These are phyloP conservation scores for Podila epicladia DNA, from an alignment of 192 early-diverging fungal species.

Conservation along the genomic window DNA sequence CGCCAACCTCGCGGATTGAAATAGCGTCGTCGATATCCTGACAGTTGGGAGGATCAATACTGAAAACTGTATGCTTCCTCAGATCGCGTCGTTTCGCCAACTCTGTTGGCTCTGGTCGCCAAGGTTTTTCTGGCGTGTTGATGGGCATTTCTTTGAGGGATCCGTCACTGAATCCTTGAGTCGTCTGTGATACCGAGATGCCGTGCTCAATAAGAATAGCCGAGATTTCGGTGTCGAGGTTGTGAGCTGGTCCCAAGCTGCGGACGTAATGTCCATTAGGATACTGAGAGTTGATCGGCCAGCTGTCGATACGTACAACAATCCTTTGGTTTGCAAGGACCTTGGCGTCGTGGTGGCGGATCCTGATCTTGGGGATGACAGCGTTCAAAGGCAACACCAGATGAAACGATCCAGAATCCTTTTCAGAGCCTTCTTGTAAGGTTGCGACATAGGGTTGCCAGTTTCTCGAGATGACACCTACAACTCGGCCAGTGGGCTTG, in stretches of 20 bases:
- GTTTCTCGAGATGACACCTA: constrained; percentile 70
- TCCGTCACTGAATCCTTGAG: constrained; percentile 72
- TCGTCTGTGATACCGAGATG: constrained; percentile 78
- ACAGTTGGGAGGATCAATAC: constrained; percentile 82
- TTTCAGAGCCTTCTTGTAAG: constrained; percentile 67
- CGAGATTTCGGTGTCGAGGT: constrained; percentile 78
- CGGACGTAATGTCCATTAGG: constrained; percentile 83
- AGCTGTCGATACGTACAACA: constrained; percentile 78
- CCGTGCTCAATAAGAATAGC: constrained; percentile 81
- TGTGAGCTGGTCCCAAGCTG: constrained; percentile 69
- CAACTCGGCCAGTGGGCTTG: constrained; percentile 63
- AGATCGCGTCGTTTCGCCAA: constrained; percentile 38
- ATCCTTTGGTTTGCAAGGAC: constrained; percentile 69
- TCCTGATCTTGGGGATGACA: constrained; percentile 78
- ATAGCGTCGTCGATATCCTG: constrained; percentile 87
- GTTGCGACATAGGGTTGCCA: constrained; percentile 85
- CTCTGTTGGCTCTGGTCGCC: constrained; percentile 59
- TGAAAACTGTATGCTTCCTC: constrained; percentile 57
- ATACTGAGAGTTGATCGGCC: constrained; percentile 75
- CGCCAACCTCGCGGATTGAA: constrained; percentile 64
- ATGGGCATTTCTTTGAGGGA: constrained; percentile 74
- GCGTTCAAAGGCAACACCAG: constrained; percentile 74
- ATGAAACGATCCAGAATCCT: constrained; percentile 63
- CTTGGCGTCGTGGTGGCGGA: constrained; percentile 69
- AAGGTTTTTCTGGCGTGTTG: constrained; percentile 59